Evolutionary conservation across 805 yeast species (phyloP), one percentile per base, ranked within the genome.

Genomic region (Candida taoyuanica): DNA sequence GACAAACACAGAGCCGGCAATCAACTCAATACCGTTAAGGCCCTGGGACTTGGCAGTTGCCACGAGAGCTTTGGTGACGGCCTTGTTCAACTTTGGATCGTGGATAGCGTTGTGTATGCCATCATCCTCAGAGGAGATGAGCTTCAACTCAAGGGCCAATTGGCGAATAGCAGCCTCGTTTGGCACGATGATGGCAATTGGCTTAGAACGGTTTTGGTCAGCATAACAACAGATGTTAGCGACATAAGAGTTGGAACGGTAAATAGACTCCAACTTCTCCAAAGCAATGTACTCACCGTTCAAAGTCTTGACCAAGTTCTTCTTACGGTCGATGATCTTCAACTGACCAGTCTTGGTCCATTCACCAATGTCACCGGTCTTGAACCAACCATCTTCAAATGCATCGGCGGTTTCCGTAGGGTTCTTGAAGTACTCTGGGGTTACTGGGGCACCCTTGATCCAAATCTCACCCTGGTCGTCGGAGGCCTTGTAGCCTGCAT

Each of bases 271-370:
- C 49, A 93, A 70, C 65, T 89, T 89, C 67, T 93, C 98, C 55
- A 93, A 73, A 4, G 98, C 98, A 62, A 93, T 86, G 65, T 93
- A 93, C 69, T 93, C 98, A 66, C 98, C 98, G 61, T 93, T 91
- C 55, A 76, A 72, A 15, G 98, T 93, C 74, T 93, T 93, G 53
- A 93, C 95, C 64, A 93, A 73, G 63, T 93, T 93, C 79, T 93
- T 93, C 71, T 78, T 85, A 61, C 98, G 84, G 67, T 93, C 98
- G 60, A 93, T 85, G 44, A 93, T 70, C 58, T 74, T 78, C 57
- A 93, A 71, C 41, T 78, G 81, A 49, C 98, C 98, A 48, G 70
- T 73, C 19, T 77, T 44, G 30, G 89, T 74, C 95, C 96, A 87
- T 69, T 86, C 88, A 58, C 91, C 96, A 63, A 93, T 87, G 63